Conservation (phyloP, 208 protist genomes). For the Leishmania martiniquensis region DNA sequence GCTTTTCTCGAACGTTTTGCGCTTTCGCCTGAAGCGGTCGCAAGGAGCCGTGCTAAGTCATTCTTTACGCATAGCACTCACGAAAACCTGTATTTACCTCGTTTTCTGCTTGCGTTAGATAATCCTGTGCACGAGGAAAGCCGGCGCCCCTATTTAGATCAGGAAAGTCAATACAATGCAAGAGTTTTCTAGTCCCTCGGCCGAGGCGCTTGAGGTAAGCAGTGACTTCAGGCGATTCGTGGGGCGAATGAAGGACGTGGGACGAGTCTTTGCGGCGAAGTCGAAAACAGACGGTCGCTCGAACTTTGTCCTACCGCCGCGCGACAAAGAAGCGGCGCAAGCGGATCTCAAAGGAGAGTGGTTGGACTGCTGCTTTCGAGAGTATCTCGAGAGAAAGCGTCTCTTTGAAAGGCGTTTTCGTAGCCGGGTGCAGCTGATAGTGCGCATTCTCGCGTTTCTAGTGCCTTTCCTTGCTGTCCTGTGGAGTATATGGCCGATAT, state of each 20-base stretch:
- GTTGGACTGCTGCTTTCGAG: conserved; percentile 69
- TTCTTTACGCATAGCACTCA: no score
- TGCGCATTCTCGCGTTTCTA: conserved; percentile 31
- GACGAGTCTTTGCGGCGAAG: conserved; percentile 27
- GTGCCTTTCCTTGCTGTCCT: conserved; percentile 36
- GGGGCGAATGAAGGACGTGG: conserved; percentile 32
- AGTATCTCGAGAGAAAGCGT: conserved; percentile 69
- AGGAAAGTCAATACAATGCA: not conserved
- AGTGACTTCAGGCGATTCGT: conserved; percentile 35
- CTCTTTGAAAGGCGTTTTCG: conserved; percentile 40
- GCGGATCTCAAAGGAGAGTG: conserved; percentile 25
- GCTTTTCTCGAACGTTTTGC: no score
- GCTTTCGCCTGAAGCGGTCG: no score
- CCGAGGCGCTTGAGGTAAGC: conserved; percentile 29
- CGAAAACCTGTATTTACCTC: no score
- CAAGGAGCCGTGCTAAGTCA: no score
- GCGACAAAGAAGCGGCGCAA: conserved; percentile 8
- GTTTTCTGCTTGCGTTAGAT: not conserved
- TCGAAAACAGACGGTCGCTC: conserved; percentile 7
- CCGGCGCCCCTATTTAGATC: conserved; percentile 3
- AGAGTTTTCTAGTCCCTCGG: conserved; percentile 14
- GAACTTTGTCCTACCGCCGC: conserved; percentile 10
- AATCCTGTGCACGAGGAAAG: not conserved
- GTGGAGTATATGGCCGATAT: conserved; percentile 71
- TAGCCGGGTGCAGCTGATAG: conserved; percentile 21